Percentiles rank a stretch among this genome's conserved stretches.
Evolutionary conservation across 768 basidiomycete genomes (phyloP).

Genomic region (Kwoniella heveanensis): DNA sequence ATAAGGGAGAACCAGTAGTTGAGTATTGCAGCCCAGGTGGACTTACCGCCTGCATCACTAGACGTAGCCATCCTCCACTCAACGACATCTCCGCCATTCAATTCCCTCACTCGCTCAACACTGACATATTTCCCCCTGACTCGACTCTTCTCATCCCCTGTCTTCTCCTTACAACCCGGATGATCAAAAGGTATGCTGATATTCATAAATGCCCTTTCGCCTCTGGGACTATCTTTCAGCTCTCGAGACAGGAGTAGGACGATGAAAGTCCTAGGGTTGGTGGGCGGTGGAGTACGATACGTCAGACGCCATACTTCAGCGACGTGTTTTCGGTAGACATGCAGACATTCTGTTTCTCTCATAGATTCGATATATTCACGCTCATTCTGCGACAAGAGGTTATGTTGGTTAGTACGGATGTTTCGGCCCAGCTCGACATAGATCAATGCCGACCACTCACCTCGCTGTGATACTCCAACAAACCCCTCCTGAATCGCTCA

Average conservation of each 20-base stretch:
- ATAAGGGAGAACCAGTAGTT: too few relatives aligned
- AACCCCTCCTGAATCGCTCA: conserved; percentile 41
- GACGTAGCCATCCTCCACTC: conserved; percentile 55
- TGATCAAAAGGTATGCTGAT: conserved; percentile 54
- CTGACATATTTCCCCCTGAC: conserved; percentile 52
- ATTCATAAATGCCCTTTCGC: conserved; percentile 44
- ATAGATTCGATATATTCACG: conserved; percentile 52
- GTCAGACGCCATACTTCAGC: conserved; percentile 54
- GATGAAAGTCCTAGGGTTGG: conserved; percentile 48
- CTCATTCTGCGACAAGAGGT: conserved; percentile 39
- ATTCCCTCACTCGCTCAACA: conserved; percentile 50
- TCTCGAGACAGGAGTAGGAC: conserved; percentile 43
- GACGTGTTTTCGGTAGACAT: conserved; percentile 43
- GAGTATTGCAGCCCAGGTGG: too few relatives aligned
- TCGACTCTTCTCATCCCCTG: conserved; percentile 37
- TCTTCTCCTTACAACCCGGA: conserved; percentile 41
- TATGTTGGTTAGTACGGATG: background rate
- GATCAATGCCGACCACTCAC: conserved; percentile 18
- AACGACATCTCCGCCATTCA: conserved; percentile 36
- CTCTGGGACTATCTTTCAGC: conserved; percentile 26
- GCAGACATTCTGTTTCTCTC: conserved; percentile 37
- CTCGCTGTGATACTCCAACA: conserved; percentile 46
- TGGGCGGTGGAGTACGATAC: conserved; percentile 42
- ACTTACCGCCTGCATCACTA: conserved; percentile 53
- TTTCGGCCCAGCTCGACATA: background rate